Base-by-base conservation (phyloP, 345 rosid genomes). In the Lumnitzera littorea region DNA sequence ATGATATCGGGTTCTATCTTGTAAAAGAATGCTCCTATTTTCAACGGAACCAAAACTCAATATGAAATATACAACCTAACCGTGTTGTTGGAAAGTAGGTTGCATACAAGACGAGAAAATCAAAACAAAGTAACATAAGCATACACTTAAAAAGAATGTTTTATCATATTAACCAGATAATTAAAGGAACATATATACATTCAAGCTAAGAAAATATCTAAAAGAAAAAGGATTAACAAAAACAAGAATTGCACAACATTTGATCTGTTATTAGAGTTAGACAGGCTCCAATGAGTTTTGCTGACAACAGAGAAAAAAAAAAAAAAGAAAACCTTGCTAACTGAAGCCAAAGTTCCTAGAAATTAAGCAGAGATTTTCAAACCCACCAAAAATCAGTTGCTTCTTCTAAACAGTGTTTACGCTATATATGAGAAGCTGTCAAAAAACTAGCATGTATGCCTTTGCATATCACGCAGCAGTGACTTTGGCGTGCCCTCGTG, bases 381-480 rank as follows among this genome's bases (percentile, higher is more conserved):
- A 62, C 60, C 72, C 62, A 58, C 58, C 73, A 58, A 69, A 20
- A 56, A 74, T 74, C 67, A 80, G 80, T 74, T 64, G 66, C 76
- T 71, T 71, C 70, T 66, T 73, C 73, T 73, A 72, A 64, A 61
- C 11, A 17, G 29, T 20, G 11, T 15, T 36, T 17, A 46, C 3
- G 43, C 70, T 69, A 57, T 73, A 73, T 72, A 69, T 69, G 63
- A n/a, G 70, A 67, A 71, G 71, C 72, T 62, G 78, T 65, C 84
- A 82, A 78, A 78, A 20, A 68, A 49, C 73, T 59, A 56, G 87
- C 87, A 68, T 48, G 68, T 36, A 62, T 36, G 74, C 78, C 83
- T 81, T 76, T 55, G 76, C 83, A 68, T 66, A 64, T 63, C 76
- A 76, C 60, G 77, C 84, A 56, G 55, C 70, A 11, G 61, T 66